Evolutionary conservation across 345 rosid species (phyloP).

Genomic region (Ricinus communis): DNA sequence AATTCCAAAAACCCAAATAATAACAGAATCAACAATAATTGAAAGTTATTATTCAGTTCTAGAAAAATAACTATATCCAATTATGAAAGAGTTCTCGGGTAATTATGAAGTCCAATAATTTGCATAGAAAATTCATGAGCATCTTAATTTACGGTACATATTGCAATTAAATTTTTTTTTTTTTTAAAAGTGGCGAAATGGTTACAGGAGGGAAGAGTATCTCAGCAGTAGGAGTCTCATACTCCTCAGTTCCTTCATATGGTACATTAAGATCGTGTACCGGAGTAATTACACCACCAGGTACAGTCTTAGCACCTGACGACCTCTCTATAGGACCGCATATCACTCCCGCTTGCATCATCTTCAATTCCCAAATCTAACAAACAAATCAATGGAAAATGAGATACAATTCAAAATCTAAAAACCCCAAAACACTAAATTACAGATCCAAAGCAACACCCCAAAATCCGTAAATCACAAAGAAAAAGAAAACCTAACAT

Average conservation of each 20-base stretch:
- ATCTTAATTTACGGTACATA: too few species aligned
- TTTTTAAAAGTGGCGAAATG: neutral
- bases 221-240: slow-evolving; percentile 96
- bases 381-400: neutral
- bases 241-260: slow-evolving; percentile 89
- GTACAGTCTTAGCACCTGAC: slow-evolving; percentile 47
- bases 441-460: slow-evolving; percentile 31
- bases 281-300: slow-evolving; percentile 62
- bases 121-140: too few species aligned
- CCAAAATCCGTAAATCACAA: neutral
- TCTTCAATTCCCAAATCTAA: slow-evolving; percentile 92
- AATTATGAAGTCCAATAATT: too few species aligned
- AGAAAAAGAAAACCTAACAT: neutral
- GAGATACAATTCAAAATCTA: neutral
- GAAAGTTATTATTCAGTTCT: too few species aligned
- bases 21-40: neutral
- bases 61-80: too few species aligned
- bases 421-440: slow-evolving; percentile 39
- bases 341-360: slow-evolving; percentile 86
- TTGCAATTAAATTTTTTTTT: too few species aligned
- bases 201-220: slow-evolving; percentile 90
- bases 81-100: too few species aligned
- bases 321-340: slow-evolving; percentile 73
- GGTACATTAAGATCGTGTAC: slow-evolving; percentile 97
- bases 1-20: slow-evolving; percentile 18